Percentiles rank a stretch among this genome's conserved stretches.
phyloP scores from a whole-genome alignment of 164 flowering plant species.

The Magnolia officinalis region DNA sequence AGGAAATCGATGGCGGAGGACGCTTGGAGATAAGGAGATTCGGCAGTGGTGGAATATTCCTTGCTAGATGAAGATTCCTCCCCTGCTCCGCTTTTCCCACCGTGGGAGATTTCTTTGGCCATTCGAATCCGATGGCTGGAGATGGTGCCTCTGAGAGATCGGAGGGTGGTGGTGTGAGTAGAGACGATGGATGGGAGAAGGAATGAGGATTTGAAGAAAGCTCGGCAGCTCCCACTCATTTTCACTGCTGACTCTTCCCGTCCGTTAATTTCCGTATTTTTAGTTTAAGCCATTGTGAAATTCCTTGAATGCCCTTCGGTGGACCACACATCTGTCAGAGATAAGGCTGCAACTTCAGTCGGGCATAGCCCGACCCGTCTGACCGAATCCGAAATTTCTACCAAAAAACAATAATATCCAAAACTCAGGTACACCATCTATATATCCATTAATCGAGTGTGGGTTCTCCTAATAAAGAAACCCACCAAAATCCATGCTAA shows the following conservation, averaged over 20 bases:
- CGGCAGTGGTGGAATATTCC: neutral
- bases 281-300: no score
- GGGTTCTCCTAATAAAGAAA: no score
- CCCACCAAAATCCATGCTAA: no score
- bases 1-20: constrained; percentile 79
- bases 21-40: constrained; percentile 25
- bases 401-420: no score
- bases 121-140: neutral
- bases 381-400: no score
- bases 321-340: no score
- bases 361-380: no score
- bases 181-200: neutral
- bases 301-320: no score
- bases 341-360: no score
- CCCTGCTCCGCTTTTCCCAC: neutral
- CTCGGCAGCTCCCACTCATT: constrained; percentile 14
- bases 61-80: neutral
- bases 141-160: neutral
- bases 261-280: no score
- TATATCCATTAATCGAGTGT: no score
- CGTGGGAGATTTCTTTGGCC: neutral
- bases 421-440: no score
- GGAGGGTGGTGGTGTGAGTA: neutral
- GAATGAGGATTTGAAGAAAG: constrained; percentile 10
- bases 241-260: neutral